A percentile compares a stretch with the other conserved stretches of the same genome.
Evolutionary conservation across 768 basidiomycete species (phyloP).

Genomic region (Phlegmacium glaucopus): DNA sequence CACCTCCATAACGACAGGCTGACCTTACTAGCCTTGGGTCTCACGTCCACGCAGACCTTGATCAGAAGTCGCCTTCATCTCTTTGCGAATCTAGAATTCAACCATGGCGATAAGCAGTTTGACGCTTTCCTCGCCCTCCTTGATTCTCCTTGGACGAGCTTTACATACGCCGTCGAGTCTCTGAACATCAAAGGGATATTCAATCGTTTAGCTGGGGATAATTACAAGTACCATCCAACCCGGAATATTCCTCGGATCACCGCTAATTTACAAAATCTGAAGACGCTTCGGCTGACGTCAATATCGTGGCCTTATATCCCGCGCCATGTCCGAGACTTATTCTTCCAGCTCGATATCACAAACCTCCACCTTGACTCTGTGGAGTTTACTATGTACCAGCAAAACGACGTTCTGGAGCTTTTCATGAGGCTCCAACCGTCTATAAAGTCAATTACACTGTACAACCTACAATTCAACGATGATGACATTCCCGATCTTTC

Average conservation of each 20-base stretch:
- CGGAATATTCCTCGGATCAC: background rate
- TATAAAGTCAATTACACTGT: constrained; percentile 5
- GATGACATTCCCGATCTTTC: background rate
- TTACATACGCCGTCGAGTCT: background rate
- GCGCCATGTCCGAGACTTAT: background rate
- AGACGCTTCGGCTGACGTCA: constrained; percentile 2
- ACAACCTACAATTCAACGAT: background rate
- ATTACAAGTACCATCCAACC: background rate
- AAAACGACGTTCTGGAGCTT: constrained; percentile 1
- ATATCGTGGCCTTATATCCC: constrained; percentile 4
- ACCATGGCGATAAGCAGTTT: background rate
- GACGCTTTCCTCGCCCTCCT: background rate
- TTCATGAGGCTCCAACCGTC: constrained; percentile 2
- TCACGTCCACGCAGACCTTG: background rate
- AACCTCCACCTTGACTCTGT: background rate
- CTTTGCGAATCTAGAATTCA: background rate
- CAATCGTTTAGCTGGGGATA: background rate
- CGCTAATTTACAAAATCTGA: constrained; percentile 2
- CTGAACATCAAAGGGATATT: background rate
- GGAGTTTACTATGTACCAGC: background rate
- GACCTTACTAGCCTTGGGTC: constrained; percentile 1
- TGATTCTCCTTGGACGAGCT: constrained; percentile 1
- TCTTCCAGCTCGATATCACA: constrained; percentile 1
- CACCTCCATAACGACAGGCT: constrained; percentile 7
- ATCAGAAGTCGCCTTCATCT: constrained; percentile 1